Evolutionary conservation across 2,329 filamentous ascomycete genomes (phyloP).

Genomic region (Fusarium chuoi): DNA sequence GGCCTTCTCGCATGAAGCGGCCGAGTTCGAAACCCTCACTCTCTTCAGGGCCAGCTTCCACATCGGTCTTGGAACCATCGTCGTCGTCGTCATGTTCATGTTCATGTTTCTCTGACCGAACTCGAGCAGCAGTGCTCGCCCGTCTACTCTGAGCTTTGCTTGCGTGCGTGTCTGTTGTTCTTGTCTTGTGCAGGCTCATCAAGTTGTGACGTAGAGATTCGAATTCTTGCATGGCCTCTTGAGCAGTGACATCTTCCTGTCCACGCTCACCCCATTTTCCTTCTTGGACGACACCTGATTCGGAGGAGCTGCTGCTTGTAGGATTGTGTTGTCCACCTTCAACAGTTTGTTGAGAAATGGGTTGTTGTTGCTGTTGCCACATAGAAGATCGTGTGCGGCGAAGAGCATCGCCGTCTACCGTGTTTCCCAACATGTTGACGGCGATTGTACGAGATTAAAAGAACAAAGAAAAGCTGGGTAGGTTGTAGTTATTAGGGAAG

Average conservation of each 20-base stretch:
- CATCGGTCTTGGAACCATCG: constrained; percentile 51
- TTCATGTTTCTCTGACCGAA: constrained; percentile 36
- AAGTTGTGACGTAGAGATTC: constrained; percentile 50
- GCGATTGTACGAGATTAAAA: background rate
- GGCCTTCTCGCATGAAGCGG: constrained; percentile 33
- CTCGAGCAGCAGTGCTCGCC: constrained; percentile 20
- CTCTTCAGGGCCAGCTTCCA: constrained; percentile 22
- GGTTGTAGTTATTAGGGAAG: background rate
- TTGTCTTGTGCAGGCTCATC: constrained; percentile 48
- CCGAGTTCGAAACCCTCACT: constrained; percentile 30
- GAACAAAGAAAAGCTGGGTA: background rate
- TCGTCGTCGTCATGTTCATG: constrained; percentile 41
- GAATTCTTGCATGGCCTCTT: constrained; percentile 50
- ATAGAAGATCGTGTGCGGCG: constrained; percentile 47
- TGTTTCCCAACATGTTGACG: constrained; percentile 48
- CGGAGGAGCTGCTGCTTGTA: constrained; percentile 29
- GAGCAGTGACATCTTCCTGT: constrained; percentile 48
- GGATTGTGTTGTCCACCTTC: constrained; percentile 5
- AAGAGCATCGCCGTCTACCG: constrained; percentile 46
- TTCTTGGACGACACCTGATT: constrained; percentile 29
- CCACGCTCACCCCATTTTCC: constrained; percentile 52
- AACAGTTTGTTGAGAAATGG: constrained; percentile 39
- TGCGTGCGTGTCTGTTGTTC: constrained; percentile 49
- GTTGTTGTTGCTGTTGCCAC: constrained; percentile 27
- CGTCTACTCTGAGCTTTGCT: constrained; percentile 30